Conservation (phyloP, 495 filamentous ascomycete species). For the Penicillium malachiteum region DNA sequence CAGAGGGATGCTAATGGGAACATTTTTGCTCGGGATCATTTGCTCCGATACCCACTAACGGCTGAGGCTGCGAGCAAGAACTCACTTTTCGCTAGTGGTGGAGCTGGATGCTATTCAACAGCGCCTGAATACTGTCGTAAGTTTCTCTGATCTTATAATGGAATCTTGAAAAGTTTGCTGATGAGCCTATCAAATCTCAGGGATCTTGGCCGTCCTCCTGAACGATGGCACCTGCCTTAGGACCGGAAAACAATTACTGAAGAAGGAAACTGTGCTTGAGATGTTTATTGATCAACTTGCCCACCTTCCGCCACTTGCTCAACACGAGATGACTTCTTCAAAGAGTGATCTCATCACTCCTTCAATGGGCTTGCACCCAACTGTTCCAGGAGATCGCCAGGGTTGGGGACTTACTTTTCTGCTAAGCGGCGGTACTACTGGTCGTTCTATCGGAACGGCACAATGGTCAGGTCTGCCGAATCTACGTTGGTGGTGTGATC, state of each 20-base stretch:
- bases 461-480: conserved; percentile 63
- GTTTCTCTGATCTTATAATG: conserved; percentile 13
- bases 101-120: conserved; percentile 54
- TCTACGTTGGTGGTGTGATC: conserved; percentile 61
- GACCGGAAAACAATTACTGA: conserved; percentile 48
- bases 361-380: conserved; percentile 48
- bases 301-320: conserved; percentile 48
- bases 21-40: conserved; percentile 46
- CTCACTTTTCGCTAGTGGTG: conserved; percentile 51
- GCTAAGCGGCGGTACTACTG: conserved; percentile 45
- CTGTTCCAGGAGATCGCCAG: conserved; percentile 45
- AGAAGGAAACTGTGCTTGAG: conserved; percentile 48
- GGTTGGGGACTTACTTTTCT: conserved; percentile 63
- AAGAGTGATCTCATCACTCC: conserved; percentile 52
- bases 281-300: conserved; percentile 65
- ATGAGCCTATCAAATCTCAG: conserved; percentile 6
- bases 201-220: conserved; percentile 47
- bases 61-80: conserved; percentile 28
- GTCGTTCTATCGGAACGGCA: conserved; percentile 45
- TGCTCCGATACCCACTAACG: conserved; percentile 43
- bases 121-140: conserved; percentile 57
- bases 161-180: neutral
- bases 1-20: conserved; percentile 38
- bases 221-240: conserved; percentile 50
- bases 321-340: conserved; percentile 42